Evolutionary conservation across 805 yeast species (phyloP).

Genomic region (Kuraishia capsulata): DNA sequence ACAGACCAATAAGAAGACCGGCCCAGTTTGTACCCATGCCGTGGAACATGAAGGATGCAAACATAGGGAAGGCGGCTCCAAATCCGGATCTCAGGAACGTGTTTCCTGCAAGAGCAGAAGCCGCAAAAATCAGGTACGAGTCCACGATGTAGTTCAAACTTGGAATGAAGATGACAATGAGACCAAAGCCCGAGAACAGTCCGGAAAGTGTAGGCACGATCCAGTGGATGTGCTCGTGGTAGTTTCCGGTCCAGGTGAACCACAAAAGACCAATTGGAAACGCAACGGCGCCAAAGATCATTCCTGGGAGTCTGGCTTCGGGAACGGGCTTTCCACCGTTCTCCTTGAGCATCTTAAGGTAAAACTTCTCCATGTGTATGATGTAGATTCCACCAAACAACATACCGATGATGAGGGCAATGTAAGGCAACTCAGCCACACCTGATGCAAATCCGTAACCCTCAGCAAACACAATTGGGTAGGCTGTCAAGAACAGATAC

Average conservation of each 20-base stretch:
- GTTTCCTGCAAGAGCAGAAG: conserved; percentile 71
- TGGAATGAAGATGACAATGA: conserved; percentile 59
- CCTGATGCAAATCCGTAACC: conserved; percentile 60
- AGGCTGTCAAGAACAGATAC: conserved; percentile 65
- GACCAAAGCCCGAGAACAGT: conserved; percentile 56
- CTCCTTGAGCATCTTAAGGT: conserved; percentile 33
- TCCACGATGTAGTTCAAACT: conserved; percentile 68
- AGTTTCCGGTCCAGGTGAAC: conserved; percentile 85
- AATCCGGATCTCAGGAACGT: conserved; percentile 59
- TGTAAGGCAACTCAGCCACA: conserved; percentile 69
- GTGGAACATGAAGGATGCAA: conserved; percentile 62
- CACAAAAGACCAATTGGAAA: conserved; percentile 78
- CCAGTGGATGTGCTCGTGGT: conserved; percentile 66
- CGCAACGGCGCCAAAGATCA: conserved; percentile 61
- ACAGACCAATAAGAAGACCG: conserved; percentile 57
- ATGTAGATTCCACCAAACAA: conserved; percentile 45
- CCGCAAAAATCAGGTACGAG: conserved; percentile 60
- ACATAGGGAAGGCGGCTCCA: conserved; percentile 67
- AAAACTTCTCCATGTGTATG: conserved; percentile 46
- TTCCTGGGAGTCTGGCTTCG: conserved; percentile 70
- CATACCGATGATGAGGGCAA: conserved; percentile 67
- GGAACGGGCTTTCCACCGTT: conserved; percentile 60
- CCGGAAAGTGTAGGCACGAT: conserved; percentile 69
- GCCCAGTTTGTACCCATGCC: conserved; percentile 74
- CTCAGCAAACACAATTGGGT: conserved; percentile 58